A percentile compares a stretch with the other conserved stretches of the same genome.
These are phyloP conservation scores for Kurtzmaniella cleridarum DNA, from an alignment of 805 yeast genomes.

Conservation along the genomic window DNA sequence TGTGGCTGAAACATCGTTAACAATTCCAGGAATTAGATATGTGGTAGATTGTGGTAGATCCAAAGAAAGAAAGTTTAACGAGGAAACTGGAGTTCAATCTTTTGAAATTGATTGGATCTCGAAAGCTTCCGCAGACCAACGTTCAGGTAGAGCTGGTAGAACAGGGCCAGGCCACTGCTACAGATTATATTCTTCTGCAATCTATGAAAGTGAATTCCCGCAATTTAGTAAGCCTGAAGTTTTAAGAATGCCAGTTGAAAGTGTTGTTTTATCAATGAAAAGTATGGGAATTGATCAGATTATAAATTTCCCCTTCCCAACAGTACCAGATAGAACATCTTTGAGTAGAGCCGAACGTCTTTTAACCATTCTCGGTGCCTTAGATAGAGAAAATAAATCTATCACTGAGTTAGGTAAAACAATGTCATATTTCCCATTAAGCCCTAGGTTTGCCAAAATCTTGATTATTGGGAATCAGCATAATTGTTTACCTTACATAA, in stretches of 20 bases:
- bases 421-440: conserved; percentile 88
- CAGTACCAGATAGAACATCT: conserved; percentile 70
- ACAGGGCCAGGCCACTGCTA: conserved; percentile 99
- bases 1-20: conserved; percentile 95
- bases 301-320: conserved; percentile 91
- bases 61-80: conserved; percentile 79
- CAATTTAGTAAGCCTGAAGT: conserved; percentile 89
- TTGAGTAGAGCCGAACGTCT: conserved; percentile 63
- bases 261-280: conserved; percentile 93
- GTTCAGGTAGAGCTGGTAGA: conserved; percentile 97
- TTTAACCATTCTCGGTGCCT: conserved; percentile 72
- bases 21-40: conserved; percentile 92
- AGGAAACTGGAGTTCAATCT: conserved; percentile 85
- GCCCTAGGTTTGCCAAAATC: conserved; percentile 92
- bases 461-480: conserved; percentile 82
- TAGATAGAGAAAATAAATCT: conserved; percentile 43
- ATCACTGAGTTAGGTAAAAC: conserved; percentile 77
- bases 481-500: conserved; percentile 79
- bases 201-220: conserved; percentile 77
- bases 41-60: conserved; percentile 95
- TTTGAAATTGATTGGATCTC: conserved; percentile 89
- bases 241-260: conserved; percentile 91
- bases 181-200: conserved; percentile 87
- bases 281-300: conserved; percentile 93
- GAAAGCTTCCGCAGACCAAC: conserved; percentile 92